Conservation (phyloP, 2,329 filamentous ascomycete species). For the Fusarium algeriense region DNA sequence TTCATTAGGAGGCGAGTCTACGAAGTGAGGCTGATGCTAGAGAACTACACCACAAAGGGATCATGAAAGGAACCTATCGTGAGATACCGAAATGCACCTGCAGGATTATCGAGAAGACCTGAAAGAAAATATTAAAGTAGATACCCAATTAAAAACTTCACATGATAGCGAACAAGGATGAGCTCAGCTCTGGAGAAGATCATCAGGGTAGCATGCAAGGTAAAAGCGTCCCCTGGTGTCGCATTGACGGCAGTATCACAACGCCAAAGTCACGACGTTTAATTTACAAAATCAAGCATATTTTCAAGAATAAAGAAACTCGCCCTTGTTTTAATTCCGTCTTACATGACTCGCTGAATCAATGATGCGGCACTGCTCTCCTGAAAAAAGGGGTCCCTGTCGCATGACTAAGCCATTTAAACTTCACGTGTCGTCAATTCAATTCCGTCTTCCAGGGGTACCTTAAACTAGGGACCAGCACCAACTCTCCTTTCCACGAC, state of each 20-base stretch:
- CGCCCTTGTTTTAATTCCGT: not conserved
- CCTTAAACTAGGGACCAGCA: conserved; percentile 7
- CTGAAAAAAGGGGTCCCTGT: conserved; percentile 24
- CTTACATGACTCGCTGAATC: not conserved
- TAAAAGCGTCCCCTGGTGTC: too few relatives aligned
- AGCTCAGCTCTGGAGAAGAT: conserved; percentile 5
- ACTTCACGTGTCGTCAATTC: conserved; percentile 34
- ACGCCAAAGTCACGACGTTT: too few relatives aligned
- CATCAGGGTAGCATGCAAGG: not conserved
- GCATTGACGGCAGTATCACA: not conserved
- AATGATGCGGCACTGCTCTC: not conserved
- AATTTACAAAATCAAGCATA: not conserved
- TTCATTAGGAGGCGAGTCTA: not conserved
- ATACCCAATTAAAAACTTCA: conserved; percentile 18
- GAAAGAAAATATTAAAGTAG: not conserved
- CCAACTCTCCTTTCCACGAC: conserved; percentile 19
- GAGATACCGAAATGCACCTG: not conserved
- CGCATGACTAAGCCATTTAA: conserved; percentile 39
- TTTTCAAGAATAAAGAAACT: not conserved
- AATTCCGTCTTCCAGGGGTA: conserved; percentile 2
- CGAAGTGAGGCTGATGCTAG: not conserved
- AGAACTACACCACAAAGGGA: not conserved
- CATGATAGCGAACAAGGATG: conserved; percentile 1
- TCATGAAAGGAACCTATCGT: not conserved
- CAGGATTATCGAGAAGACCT: too few relatives aligned